Conservation (phyloP, 2,329 filamentous ascomycete genomes). For the Aspergillus sp. region DNA sequence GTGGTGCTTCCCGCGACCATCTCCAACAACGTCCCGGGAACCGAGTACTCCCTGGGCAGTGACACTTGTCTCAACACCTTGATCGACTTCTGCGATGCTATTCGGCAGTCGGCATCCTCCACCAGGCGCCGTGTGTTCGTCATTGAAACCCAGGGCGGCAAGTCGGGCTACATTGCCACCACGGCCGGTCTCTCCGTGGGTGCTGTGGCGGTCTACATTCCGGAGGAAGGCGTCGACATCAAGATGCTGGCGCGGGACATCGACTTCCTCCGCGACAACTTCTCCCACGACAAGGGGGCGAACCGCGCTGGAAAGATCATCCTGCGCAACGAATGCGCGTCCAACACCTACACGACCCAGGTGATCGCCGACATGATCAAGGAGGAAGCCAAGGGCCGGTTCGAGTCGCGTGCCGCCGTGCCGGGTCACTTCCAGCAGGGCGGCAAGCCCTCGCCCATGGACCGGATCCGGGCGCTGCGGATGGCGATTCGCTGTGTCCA, state of each 20-base stretch:
- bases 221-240: constrained; percentile 91
- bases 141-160: constrained; percentile 91
- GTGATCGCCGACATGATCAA: constrained; percentile 94
- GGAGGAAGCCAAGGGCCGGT: constrained; percentile 86
- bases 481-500: constrained; percentile 93
- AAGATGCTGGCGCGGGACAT: constrained; percentile 93
- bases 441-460: constrained; percentile 90
- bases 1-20: constrained; percentile 90
- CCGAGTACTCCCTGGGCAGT: constrained; percentile 92
- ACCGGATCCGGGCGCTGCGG: constrained; percentile 85
- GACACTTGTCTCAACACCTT: constrained; percentile 96
- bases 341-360: constrained; percentile 84
- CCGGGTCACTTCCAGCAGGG: constrained; percentile 95
- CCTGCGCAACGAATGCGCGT: constrained; percentile 94
- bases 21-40: constrained; percentile 96
- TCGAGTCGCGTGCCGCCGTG: constrained; percentile 88
- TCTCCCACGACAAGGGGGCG: constrained; percentile 80
- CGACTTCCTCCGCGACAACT: constrained; percentile 80
- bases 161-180: constrained; percentile 4
- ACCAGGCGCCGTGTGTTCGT: constrained; percentile 92
- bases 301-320: constrained; percentile 90
- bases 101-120: constrained; percentile 92
- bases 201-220: constrained; percentile 90
- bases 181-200: background rate
- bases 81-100: constrained; percentile 92